Evolutionary conservation across 352 stramenopile species (phyloP).

Genomic region (Globisporangium cystogenes): DNA sequence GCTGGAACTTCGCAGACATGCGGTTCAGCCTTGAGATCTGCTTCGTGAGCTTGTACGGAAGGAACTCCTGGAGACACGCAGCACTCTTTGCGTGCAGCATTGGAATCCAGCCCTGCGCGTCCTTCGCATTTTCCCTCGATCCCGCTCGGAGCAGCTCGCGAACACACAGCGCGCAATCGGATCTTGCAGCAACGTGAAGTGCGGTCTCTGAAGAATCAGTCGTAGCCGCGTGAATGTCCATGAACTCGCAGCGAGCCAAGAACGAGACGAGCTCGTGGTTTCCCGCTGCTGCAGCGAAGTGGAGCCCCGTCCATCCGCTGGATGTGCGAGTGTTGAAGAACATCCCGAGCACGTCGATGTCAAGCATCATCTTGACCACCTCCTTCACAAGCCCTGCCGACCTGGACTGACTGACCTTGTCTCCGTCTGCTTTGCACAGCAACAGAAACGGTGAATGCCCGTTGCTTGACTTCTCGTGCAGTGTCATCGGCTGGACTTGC

Average conservation of each 20-base stretch:
- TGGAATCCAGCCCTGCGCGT: slow-evolving; percentile 42
- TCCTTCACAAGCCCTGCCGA: slow-evolving; percentile 19
- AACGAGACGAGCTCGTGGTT: slow-evolving; percentile 45
- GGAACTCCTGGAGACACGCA: slow-evolving; percentile 34
- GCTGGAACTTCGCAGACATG: slow-evolving; percentile 38
- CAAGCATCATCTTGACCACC: slow-evolving; percentile 42
- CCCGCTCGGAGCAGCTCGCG: slow-evolving; percentile 32
- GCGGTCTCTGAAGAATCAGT: slow-evolving; percentile 38
- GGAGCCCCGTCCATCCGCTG: slow-evolving; percentile 43
- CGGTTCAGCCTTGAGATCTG: slow-evolving; percentile 48
- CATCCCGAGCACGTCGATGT: slow-evolving; percentile 52
- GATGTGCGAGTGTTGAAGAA: slow-evolving; percentile 33
- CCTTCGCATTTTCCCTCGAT: slow-evolving; percentile 34
- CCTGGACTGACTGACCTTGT: slow-evolving; percentile 5
- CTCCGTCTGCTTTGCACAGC: slow-evolving; percentile 27
- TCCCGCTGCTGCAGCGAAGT: slow-evolving; percentile 39
- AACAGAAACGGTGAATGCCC: slow-evolving; percentile 40
- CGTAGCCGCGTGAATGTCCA: slow-evolving; percentile 34
- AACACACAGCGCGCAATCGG: slow-evolving; percentile 24
- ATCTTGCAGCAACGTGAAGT: slow-evolving; percentile 48
- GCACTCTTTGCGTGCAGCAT: slow-evolving; percentile 27
- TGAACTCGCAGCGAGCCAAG: slow-evolving; percentile 23
- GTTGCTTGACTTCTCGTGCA: slow-evolving; percentile 32
- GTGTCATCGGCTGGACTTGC: slow-evolving; percentile 22
- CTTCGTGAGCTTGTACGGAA: slow-evolving; percentile 51